A percentile compares a stretch with the other conserved stretches of the same genome.
These are phyloP conservation scores for Hyaloscypha hepaticicola DNA, from an alignment of 495 filamentous ascomycete genomes.

Conservation along the genomic window DNA sequence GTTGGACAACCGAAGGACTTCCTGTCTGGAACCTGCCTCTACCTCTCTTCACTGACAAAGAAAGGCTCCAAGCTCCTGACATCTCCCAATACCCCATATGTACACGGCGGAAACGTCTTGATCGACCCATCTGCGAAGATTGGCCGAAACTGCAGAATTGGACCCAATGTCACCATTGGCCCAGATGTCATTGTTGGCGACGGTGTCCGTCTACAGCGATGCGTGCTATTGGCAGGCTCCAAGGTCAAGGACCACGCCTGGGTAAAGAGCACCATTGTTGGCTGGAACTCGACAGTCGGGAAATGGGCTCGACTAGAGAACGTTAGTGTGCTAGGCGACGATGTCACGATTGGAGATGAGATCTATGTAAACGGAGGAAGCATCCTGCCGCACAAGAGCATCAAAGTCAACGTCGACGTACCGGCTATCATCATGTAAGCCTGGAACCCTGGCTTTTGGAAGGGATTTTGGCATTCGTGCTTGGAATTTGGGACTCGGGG, in stretches of 20 bases:
- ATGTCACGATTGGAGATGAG: constrained; percentile 98
- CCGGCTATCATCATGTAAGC: constrained; percentile 84
- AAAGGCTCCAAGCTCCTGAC: constrained; percentile 85
- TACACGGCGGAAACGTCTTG: constrained; percentile 95
- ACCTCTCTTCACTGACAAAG: constrained; percentile 91
- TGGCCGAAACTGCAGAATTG: constrained; percentile 97
- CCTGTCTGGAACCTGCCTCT: constrained; percentile 93
- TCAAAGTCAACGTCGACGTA: constrained; percentile 96
- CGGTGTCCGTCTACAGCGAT: constrained; percentile 91
- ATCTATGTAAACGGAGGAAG: constrained; percentile 98
- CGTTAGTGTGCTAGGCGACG: constrained; percentile 93
- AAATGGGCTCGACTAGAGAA: constrained; percentile 97
- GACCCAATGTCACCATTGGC: constrained; percentile 95
- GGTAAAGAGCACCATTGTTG: constrained; percentile 99
- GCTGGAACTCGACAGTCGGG: constrained; percentile 97
- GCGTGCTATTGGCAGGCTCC: constrained; percentile 81
- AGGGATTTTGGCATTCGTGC: neutral
- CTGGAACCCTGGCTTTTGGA: neutral
- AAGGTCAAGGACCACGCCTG: constrained; percentile 99
- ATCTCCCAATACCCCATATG: constrained; percentile 71
- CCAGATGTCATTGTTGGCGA: constrained; percentile 94
- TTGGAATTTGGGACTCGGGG: neutral
- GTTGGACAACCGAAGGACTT: constrained; percentile 99
- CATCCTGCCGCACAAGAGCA: constrained; percentile 96
- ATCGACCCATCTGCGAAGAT: constrained; percentile 95